These are phyloP conservation scores for Nadsonia starkeyi-henricii DNA, from an alignment of 1,139 yeast genomes.

Conservation along the genomic window DNA sequence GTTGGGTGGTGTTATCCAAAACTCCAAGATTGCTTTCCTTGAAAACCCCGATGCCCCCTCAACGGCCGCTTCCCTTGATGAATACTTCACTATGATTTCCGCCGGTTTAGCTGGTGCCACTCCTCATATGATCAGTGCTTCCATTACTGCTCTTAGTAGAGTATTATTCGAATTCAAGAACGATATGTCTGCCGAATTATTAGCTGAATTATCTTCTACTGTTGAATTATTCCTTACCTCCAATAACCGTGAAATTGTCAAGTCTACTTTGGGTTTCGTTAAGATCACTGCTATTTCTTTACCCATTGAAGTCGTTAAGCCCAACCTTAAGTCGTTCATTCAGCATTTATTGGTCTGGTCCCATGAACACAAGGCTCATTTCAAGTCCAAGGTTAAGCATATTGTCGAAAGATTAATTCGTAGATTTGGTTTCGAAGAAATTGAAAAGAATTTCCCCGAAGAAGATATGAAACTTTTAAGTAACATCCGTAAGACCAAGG, in stretches of 20 bases:
- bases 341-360: conserved; percentile 79
- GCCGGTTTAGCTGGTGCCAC: conserved; percentile 94
- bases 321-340: conserved; percentile 52
- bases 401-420: conserved; percentile 82
- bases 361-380: conserved; percentile 89
- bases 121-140: conserved; percentile 92
- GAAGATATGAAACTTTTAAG: conserved; percentile 70
- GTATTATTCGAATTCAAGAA: conserved; percentile 75
- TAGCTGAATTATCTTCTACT: conserved; percentile 71
- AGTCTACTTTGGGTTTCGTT: conserved; percentile 86
- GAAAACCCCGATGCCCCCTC: conserved; percentile 43
- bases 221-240: conserved; percentile 84
- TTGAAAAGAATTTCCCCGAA: conserved; percentile 76
- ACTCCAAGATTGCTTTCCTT: conserved; percentile 55
- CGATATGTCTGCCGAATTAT: conserved; percentile 37
- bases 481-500: conserved; percentile 75
- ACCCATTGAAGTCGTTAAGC: conserved; percentile 64
- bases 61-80: conserved; percentile 57
- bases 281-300: conserved; percentile 78
- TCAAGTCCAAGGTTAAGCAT: conserved; percentile 84
- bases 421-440: conserved; percentile 70
- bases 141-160: conserved; percentile 82
- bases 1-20: conserved; percentile 55
- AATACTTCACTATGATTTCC: conserved; percentile 82
- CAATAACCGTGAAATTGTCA: conserved; percentile 83